Base-by-base conservation (phyloP, 1,284 basidiomycete species). In the Lentinula novae-zelandiae region DNA sequence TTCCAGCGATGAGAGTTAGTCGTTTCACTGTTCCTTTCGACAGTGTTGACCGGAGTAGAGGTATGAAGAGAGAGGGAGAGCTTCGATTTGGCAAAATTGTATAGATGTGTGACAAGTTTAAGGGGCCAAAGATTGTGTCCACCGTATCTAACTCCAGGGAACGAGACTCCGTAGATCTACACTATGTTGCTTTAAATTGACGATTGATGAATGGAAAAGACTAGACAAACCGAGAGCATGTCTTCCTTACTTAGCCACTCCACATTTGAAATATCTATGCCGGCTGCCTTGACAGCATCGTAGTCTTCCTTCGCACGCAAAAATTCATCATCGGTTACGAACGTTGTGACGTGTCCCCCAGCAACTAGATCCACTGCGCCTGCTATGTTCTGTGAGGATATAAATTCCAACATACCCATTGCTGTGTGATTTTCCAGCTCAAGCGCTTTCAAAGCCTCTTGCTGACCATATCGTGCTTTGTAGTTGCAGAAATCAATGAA, bases 101-200 rank as follows among this genome's bases (percentile, higher is more conserved):
- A 92, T 6, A 93, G 71, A 46, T 82, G 75, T 0, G 87, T 86
- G 63, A 90, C 88, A 49, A 90, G 77, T 67, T 92, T 92, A 65
- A 88, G 79, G 0, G 90, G 91, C 86, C 88, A 93, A 34, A 93
- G 69, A 65, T 90, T 92, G 69, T 86, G 73, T 9, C 46, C 53
- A n/a, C 80, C 78, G 20, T 73, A 73, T 53, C 71, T 75, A 9
- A 83, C 74, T 7, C 73, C 86, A 0, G 86, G 81, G 66, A 82
- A 82, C 5, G 75, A 69, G 0, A 82, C 72, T 0, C 85, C 87
- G 63, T 83, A 87, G 22, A 70, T 74, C 86, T 91, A 61, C 13
- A 44, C 27, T 5, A n/a, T 8, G 12, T 27, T 10, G n/a, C 17
- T 20, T 3, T 46, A 7, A 46, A 20, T 20, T 22, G 9, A 6